phyloP scores from a whole-genome alignment of 2,329 filamentous ascomycete genomes.

The Nemania serpens region DNA sequence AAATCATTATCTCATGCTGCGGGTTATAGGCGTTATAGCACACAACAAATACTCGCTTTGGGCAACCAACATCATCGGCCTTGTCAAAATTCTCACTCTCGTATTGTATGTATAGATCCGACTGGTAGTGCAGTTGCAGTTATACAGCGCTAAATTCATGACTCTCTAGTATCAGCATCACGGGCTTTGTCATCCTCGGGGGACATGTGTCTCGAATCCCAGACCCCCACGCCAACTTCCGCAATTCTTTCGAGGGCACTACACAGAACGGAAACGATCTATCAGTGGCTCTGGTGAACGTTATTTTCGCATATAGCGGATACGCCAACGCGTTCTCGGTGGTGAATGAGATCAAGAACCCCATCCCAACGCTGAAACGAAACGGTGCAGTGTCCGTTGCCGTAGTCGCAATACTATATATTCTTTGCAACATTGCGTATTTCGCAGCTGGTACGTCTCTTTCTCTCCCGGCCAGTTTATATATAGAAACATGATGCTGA shows the following conservation, averaged over 20 bases:
- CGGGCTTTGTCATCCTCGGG: constrained; percentile 66
- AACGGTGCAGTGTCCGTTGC: constrained; percentile 55
- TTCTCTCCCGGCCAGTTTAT: neutral
- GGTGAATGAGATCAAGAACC: constrained; percentile 62
- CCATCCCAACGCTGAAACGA: constrained; percentile 58
- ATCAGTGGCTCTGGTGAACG: constrained; percentile 63
- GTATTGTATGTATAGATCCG: constrained; percentile 49
- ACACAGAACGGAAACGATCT: constrained; percentile 49
- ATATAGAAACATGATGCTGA: constrained; percentile 22
- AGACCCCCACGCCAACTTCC: constrained; percentile 59
- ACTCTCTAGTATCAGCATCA: constrained; percentile 52
- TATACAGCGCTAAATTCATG: neutral
- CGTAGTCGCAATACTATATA: constrained; percentile 58
- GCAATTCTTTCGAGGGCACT: constrained; percentile 57
- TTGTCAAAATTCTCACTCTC: constrained; percentile 64
- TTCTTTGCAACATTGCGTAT: constrained; percentile 64
- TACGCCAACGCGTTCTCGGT: constrained; percentile 65
- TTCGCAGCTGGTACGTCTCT: constrained; percentile 53
- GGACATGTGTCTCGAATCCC: constrained; percentile 54
- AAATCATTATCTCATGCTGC: neutral
- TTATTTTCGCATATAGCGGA: constrained; percentile 62
- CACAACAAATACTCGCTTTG: constrained; percentile 63
- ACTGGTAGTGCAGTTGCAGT: too few species aligned
- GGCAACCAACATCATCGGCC: constrained; percentile 60
- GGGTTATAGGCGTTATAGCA: constrained; percentile 46